Conservation (phyloP, 2,329 filamentous ascomycete species). For the Neopestalotiopsis rosae region DNA sequence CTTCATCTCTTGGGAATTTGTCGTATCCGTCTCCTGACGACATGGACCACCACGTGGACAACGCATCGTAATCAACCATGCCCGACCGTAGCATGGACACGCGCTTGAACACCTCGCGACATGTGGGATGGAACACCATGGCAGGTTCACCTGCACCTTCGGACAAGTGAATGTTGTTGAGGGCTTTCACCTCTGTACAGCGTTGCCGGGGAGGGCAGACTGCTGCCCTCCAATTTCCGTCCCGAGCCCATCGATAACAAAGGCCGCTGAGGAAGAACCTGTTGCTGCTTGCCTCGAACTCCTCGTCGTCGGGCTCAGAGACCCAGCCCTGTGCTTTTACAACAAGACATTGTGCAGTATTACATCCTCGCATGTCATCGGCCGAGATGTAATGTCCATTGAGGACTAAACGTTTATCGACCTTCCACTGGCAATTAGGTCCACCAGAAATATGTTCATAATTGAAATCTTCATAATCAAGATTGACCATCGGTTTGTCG, state of each 20-base stretch:
- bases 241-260: neutral
- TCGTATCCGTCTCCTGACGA: neutral
- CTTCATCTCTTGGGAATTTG: neutral
- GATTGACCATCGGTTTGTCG: no score
- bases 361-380: conserved; percentile 4
- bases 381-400: conserved; percentile 1
- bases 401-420: neutral
- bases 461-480: neutral
- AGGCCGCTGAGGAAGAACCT: conserved; percentile 9
- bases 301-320: neutral
- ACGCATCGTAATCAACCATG: neutral
- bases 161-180: neutral
- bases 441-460: neutral
- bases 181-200: neutral
- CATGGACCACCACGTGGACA: neutral
- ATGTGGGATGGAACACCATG: conserved; percentile 2
- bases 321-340: neutral
- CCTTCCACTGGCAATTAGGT: neutral
- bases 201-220: neutral
- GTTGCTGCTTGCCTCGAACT: neutral
- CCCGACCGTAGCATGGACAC: neutral
- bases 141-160: neutral
- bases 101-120: conserved; percentile 7
- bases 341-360: conserved; percentile 3
- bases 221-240: neutral